phyloP scores from a whole-genome alignment of 2,329 filamentous ascomycete genomes.

The Penicillium nordicum region DNA sequence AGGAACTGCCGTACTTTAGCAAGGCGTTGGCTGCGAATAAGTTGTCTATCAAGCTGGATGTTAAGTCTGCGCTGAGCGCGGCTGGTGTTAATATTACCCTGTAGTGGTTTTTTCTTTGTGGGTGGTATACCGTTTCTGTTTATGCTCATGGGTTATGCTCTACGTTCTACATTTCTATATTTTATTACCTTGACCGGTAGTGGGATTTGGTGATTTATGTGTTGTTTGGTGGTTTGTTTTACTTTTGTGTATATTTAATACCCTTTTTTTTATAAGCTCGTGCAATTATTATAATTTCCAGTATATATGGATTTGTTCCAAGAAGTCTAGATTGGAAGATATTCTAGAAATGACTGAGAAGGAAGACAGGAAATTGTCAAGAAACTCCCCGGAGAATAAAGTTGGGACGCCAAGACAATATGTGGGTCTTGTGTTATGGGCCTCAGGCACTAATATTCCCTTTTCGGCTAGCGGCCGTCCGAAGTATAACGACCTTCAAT shows the following conservation, averaged over 20 bases:
- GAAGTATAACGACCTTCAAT: too few relatives aligned
- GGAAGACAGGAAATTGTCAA: too few relatives aligned
- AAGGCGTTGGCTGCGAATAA: constrained; percentile 48
- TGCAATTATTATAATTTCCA: not conserved
- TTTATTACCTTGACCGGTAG: not conserved
- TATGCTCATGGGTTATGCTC: not conserved
- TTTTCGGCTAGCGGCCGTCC: too few relatives aligned
- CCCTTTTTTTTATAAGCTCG: not conserved
- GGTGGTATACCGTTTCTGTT: not conserved
- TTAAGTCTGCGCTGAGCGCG: constrained; percentile 32
- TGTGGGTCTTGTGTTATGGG: too few relatives aligned
- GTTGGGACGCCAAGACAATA: too few relatives aligned
- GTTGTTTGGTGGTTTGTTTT: not conserved
- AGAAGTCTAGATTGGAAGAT: too few relatives aligned
- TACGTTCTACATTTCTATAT: not conserved
- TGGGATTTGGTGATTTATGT: not conserved
- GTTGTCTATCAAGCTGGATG: constrained; percentile 47
- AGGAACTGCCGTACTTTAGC: constrained; percentile 54
- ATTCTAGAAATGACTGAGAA: too few relatives aligned
- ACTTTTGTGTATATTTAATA: constrained; percentile 2
- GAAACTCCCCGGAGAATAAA: too few relatives aligned
- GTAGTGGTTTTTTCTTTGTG: not conserved
- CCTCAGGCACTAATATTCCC: too few relatives aligned
- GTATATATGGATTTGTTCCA: not conserved
- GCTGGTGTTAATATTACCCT: constrained; percentile 7